A percentile compares a stretch with the other conserved stretches of the same genome.
Conservation (phyloP, 129 eudicot species). For the Centrapalus pauciflorus region DNA sequence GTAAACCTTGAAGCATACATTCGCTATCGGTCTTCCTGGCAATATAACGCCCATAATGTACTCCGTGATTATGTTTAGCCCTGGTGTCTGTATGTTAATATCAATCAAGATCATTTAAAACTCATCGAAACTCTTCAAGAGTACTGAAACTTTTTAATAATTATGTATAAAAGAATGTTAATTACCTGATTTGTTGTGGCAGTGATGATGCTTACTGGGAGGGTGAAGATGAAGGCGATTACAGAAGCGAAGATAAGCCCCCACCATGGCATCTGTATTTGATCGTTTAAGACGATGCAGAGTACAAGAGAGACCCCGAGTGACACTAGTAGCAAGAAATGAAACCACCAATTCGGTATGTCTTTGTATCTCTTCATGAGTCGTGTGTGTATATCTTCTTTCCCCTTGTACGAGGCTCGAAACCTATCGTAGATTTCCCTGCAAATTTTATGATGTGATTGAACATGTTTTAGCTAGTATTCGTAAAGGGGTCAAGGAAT, state of each 20-base stretch:
- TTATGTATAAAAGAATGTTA: background rate
- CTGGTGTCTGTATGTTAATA: constrained; percentile 66
- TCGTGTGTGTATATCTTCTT: constrained; percentile 78
- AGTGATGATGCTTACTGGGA: constrained; percentile 90
- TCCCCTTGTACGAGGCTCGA: constrained; percentile 64
- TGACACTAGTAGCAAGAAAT: constrained; percentile 59
- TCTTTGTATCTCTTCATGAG: constrained; percentile 79
- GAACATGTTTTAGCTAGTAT: background rate
- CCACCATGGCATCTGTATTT: constrained; percentile 98
- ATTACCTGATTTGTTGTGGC: constrained; percentile 93
- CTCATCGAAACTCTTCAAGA: too few species aligned
- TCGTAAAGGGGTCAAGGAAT: background rate
- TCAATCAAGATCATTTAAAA: background rate
- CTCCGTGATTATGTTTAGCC: constrained; percentile 84
- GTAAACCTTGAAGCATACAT: constrained; percentile 82
- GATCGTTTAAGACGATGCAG: constrained; percentile 61
- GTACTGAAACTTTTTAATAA: too few species aligned
- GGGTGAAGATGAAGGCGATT: constrained; percentile 82
- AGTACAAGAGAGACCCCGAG: constrained; percentile 55
- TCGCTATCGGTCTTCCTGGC: constrained; percentile 90
- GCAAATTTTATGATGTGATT: constrained; percentile 8
- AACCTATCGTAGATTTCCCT: constrained; percentile 79
- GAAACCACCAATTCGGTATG: constrained; percentile 94
- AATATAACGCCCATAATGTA: constrained; percentile 79
- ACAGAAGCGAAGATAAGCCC: constrained; percentile 79